phyloP scores from a whole-genome alignment of 768 basidiomycete species.

The Suillus spraguei region DNA sequence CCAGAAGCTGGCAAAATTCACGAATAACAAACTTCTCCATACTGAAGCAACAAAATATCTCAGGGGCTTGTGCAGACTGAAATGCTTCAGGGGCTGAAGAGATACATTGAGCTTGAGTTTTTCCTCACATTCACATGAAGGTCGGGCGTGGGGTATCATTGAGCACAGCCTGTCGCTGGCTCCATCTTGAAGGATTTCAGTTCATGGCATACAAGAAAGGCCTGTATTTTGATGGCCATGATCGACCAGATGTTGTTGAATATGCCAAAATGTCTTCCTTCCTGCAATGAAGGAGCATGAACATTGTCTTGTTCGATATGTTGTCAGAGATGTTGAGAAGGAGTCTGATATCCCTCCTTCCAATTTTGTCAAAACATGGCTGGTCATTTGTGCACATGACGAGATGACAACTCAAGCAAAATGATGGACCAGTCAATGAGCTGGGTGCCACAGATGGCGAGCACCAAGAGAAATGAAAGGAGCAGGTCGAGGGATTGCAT shows the following conservation, averaged over 20 bases:
- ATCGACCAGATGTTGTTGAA: conserved; percentile 24
- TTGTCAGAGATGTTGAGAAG: conserved; percentile 18
- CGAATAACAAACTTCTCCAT: conserved; percentile 26
- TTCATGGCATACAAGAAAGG: conserved; percentile 20
- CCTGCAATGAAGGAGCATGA: conserved; percentile 25
- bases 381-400: conserved; percentile 33
- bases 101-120: conserved; percentile 32
- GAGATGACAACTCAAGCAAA: conserved; percentile 45
- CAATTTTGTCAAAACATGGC: conserved; percentile 21
- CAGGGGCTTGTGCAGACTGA: conserved; percentile 29
- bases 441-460: conserved; percentile 41
- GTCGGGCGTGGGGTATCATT: conserved; percentile 30
- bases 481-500: conserved; percentile 39
- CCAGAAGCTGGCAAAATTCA: conserved; percentile 32
- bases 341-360: conserved; percentile 8
- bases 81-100: conserved; percentile 37
- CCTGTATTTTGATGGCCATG: conserved; percentile 25
- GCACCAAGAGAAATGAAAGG: conserved; percentile 40
- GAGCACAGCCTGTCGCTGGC: conserved; percentile 32
- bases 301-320: conserved; percentile 8
- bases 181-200: conserved; percentile 21
- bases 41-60: conserved; percentile 33
- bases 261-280: conserved; percentile 23
- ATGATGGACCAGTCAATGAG: conserved; percentile 35
- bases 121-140: conserved; percentile 8